Base-by-base conservation (phyloP, 371 early-diverging fungal species). In the Mucor lusitanicus region DNA sequence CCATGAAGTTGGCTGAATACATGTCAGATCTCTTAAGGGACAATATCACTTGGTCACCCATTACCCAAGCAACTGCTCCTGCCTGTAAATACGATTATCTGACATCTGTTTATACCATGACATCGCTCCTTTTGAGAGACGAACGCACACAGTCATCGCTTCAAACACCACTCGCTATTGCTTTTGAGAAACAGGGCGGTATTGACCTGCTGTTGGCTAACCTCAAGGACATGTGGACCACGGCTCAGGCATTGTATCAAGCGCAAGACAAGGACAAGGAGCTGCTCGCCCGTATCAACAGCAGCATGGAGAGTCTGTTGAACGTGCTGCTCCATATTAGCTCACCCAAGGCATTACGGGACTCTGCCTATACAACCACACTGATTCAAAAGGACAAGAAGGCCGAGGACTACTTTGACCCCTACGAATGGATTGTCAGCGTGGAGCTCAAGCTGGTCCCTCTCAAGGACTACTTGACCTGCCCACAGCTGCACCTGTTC, bases 161-260 rank as follows among this genome's bases (percentile, higher is more conserved):
- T 55, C 91, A 94, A 71, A 90, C 92, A 17, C 87, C 88, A 23
- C 69, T 92, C 17, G 89, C 91, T 0, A 71, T 85, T 6, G 82
- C 89, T 1, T 93, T 94, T 77, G 87, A 90, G 42, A 87, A 85
- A 59, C 71, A 76, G 40, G 85, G 82, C 7, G 92, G 92, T 6
- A 59, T 90, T 12, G 87, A 86, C n/a, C 57, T 74, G 17, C 68
- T 94, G 17, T 82, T 92, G 35, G 56, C 74, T 9, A 70, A 88
- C 30, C 63, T 91, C 12, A 83, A 86, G 40, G 50, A 73, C 4
- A 74, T 86, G 35, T 93, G 92, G 94, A 56, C 65, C 17, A 81
- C 83, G 57, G 67, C 73, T 21, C 25, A 78, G 5, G 69, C 70
- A 8, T 58, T 77, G 7, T 62, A 82, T 11, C 66, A 70, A 28